A percentile compares a stretch with the other conserved stretches of the same genome.
These are phyloP conservation scores for Citrullus colocynthis DNA, from an alignment of 306 rosid genomes.

Conservation along the genomic window DNA sequence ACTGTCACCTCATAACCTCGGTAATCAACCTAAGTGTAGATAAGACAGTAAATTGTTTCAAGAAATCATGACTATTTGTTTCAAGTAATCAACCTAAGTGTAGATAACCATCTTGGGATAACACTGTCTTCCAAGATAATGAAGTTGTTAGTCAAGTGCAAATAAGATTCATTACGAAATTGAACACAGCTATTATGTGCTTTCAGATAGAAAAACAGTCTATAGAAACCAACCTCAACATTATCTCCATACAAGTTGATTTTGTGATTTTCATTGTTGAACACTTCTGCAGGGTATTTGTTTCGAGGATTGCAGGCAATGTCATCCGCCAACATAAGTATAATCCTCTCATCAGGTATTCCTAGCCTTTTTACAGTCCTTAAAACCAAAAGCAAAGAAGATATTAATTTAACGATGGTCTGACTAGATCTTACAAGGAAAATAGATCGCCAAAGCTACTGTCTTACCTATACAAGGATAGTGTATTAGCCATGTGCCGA, in stretches of 20 bases:
- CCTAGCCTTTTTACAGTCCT: conserved; percentile 96
- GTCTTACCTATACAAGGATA: conserved; percentile 69
- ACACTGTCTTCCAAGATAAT: background rate
- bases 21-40: conserved; percentile 68
- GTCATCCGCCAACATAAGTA: conserved; percentile 95
- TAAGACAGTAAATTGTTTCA: conserved; percentile 10
- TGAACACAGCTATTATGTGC: background rate
- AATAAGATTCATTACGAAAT: background rate
- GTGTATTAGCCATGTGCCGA: conserved; percentile 94
- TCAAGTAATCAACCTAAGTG: too few species aligned
- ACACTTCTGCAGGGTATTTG: conserved; percentile 91
- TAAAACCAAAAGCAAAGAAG: conserved; percentile 20
- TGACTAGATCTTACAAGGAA: background rate
- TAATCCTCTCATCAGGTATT: conserved; percentile 96
- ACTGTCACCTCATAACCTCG: conserved; percentile 96
- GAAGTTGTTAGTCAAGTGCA: background rate
- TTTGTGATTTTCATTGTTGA: conserved; percentile 87
- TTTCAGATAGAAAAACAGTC: background rate
- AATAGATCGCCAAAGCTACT: background rate
- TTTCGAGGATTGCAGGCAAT: conserved; percentile 97
- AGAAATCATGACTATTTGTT: background rate
- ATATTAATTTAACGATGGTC: background rate
- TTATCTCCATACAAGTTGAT: conserved; percentile 92
- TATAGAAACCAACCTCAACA: conserved; percentile 59
- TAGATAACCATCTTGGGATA: too few species aligned